Conservation (phyloP, 805 yeast species). For the Candida easanensis region DNA sequence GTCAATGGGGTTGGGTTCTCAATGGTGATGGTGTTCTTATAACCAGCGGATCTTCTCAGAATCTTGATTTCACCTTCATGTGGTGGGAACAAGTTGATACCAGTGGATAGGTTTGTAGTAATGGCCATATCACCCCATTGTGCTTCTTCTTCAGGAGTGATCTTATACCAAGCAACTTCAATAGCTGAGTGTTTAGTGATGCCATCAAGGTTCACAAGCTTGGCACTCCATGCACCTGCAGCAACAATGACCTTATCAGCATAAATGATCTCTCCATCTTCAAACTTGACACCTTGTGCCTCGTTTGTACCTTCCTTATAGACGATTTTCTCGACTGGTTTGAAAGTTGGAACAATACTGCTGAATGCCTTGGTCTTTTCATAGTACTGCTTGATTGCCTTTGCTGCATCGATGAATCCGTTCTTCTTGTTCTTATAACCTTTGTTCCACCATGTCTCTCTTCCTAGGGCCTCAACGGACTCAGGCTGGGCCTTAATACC, state of each 20-base stretch:
- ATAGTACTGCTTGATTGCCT: constrained; percentile 12
- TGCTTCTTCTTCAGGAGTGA: constrained; percentile 12
- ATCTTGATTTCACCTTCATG: constrained; percentile 15
- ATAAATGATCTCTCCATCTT: constrained; percentile 5
- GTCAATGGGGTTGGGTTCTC: constrained; percentile 3
- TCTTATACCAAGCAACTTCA: constrained; percentile 19
- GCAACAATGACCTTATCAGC: constrained; percentile 16
- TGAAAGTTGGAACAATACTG: constrained; percentile 10
- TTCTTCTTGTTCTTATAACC: constrained; percentile 13
- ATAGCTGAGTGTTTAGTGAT: constrained; percentile 13
- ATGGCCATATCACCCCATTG: constrained; percentile 15
- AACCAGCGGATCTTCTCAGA: constrained; percentile 17
- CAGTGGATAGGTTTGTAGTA: constrained; percentile 16
- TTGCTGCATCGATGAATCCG: constrained; percentile 18
- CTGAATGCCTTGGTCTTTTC: constrained; percentile 12
- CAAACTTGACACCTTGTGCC: constrained; percentile 13
- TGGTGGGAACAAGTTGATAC: constrained; percentile 21
- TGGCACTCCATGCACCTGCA: constrained; percentile 21
- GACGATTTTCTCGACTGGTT: constrained; percentile 12
- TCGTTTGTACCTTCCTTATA: constrained; percentile 14
- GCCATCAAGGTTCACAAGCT: constrained; percentile 15
- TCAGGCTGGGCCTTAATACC: background rate
- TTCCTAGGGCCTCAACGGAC: constrained; percentile 8
- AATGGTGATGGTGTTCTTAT: constrained; percentile 11
- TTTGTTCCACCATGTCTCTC: constrained; percentile 22